phyloP scores from a whole-genome alignment of 2,329 filamentous ascomycete species.

The Fusarium avenaceum region DNA sequence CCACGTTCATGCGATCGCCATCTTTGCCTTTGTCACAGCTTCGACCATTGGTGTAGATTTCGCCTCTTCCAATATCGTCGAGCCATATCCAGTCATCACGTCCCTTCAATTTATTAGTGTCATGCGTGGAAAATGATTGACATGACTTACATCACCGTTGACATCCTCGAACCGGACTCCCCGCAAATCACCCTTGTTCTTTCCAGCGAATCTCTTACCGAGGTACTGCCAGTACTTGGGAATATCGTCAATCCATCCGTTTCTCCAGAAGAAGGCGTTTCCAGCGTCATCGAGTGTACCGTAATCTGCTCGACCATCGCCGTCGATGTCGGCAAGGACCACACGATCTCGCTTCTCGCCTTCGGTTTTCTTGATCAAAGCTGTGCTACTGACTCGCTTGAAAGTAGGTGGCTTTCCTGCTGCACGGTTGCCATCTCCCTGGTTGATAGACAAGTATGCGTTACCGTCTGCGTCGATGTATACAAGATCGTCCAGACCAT shows the following conservation, averaged over 20 bases:
- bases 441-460: not conserved
- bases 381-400: not conserved
- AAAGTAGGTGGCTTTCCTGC: not conserved
- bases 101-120: not conserved
- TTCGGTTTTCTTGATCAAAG: not conserved
- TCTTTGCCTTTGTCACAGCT: not conserved
- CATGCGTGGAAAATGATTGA: too few relatives aligned
- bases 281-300: not conserved
- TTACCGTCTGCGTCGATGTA: not conserved
- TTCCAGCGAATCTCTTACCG: slow-evolving; percentile 37
- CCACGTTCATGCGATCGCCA: slow-evolving; percentile 2
- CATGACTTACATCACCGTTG: not conserved
- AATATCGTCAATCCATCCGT: slow-evolving; percentile 13
- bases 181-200: slow-evolving; percentile 38
- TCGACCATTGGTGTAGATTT: not conserved
- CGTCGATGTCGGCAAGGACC: not conserved
- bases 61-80: not conserved
- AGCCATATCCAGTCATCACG: slow-evolving; percentile 2
- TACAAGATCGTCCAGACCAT: not conserved
- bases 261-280: slow-evolving; percentile 10
- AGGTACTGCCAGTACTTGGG: slow-evolving; percentile 51
- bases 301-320: not conserved
- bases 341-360: not conserved
- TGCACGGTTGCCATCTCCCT: not conserved
- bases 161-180: slow-evolving; percentile 46